A percentile compares a stretch with the other conserved stretches of the same genome.
Evolutionary conservation across 2,329 filamentous ascomycete species (phyloP).

Genomic region (Aspergillus tamarii): DNA sequence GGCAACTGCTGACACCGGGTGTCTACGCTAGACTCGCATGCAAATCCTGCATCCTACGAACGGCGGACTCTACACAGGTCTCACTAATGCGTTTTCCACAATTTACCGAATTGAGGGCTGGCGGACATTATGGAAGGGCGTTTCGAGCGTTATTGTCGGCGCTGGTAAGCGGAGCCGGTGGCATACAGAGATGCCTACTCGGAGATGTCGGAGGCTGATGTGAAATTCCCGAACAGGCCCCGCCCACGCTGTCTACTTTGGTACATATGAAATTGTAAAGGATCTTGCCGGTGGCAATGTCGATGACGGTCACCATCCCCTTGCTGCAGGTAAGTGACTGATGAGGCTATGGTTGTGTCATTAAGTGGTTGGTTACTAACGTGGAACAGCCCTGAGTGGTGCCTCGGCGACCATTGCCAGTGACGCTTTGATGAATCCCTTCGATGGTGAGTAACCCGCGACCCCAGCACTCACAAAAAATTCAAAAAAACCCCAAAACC

Average conservation of each 20-base stretch:
- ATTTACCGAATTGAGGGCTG: conserved; percentile 90
- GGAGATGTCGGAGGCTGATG: conserved; percentile 24
- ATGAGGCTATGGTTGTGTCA: background rate
- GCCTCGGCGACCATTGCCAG: conserved; percentile 95
- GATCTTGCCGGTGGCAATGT: conserved; percentile 93
- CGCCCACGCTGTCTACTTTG: conserved; percentile 97
- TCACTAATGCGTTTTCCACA: conserved; percentile 88
- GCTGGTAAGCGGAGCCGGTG: conserved; percentile 66
- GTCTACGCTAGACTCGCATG: conserved; percentile 78
- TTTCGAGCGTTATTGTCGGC: conserved; percentile 94
- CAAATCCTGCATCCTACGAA: conserved; percentile 87
- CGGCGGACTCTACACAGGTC: conserved; percentile 80
- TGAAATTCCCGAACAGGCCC: conserved; percentile 64
- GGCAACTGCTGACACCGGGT: conserved; percentile 10
- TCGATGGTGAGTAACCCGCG: conserved; percentile 72
- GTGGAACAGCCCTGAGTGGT: conserved; percentile 75
- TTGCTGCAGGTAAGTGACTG: conserved; percentile 76
- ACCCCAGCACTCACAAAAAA: background rate
- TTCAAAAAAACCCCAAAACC: background rate
- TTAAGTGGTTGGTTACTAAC: conserved; percentile 37
- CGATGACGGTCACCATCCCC: conserved; percentile 79
- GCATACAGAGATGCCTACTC: background rate
- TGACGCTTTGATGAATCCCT: conserved; percentile 98
- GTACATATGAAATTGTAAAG: conserved; percentile 96
- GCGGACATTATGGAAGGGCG: conserved; percentile 89